Evolutionary conservation across 2,329 filamentous ascomycete genomes (phyloP).

Genomic region (Colletotrichum higginsianum): DNA sequence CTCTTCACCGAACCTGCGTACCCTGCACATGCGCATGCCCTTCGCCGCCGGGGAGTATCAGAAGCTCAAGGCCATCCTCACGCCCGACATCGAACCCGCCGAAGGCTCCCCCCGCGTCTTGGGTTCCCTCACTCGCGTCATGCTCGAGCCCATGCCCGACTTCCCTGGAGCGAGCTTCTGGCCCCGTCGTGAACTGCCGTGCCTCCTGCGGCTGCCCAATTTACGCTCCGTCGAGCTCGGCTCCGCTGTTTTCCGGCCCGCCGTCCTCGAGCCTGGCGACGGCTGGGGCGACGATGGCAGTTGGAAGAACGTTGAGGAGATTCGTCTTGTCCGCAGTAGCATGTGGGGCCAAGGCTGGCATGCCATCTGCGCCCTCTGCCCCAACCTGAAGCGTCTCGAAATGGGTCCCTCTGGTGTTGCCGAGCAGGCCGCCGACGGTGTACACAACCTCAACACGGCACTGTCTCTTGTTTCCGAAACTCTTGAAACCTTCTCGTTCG

Average conservation of each 20-base stretch:
- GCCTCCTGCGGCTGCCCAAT: conserved; percentile 34
- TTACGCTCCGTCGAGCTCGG: conserved; percentile 38
- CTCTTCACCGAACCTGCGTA: conserved; percentile 35
- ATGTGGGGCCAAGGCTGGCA: conserved; percentile 42
- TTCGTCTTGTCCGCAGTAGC: conserved; percentile 38
- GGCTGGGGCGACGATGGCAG: conserved; percentile 41
- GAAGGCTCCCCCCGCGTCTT: conserved; percentile 37
- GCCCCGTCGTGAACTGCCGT: conserved; percentile 38
- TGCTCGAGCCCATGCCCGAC: conserved; percentile 41
- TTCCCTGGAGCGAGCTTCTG: conserved; percentile 38
- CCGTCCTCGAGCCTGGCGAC: conserved; percentile 31
- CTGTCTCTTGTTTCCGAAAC: conserved; percentile 32
- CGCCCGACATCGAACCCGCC: conserved; percentile 34
- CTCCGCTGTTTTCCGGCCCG: conserved; percentile 36
- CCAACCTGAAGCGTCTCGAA: conserved; percentile 39
- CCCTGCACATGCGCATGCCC: conserved; percentile 40
- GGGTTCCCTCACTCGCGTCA: conserved; percentile 40
- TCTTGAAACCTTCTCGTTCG: conserved; percentile 38
- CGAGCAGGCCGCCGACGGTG: conserved; percentile 37
- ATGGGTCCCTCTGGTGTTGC: conserved; percentile 38
- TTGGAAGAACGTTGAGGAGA: conserved; percentile 41
- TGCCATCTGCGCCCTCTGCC: conserved; percentile 39
- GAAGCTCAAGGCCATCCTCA: conserved; percentile 39
- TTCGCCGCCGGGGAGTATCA: conserved; percentile 40
- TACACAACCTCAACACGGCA: conserved; percentile 39